Evolutionary conservation across 805 yeast genomes (phyloP).

Genomic region (Yamadazyma olivae): DNA sequence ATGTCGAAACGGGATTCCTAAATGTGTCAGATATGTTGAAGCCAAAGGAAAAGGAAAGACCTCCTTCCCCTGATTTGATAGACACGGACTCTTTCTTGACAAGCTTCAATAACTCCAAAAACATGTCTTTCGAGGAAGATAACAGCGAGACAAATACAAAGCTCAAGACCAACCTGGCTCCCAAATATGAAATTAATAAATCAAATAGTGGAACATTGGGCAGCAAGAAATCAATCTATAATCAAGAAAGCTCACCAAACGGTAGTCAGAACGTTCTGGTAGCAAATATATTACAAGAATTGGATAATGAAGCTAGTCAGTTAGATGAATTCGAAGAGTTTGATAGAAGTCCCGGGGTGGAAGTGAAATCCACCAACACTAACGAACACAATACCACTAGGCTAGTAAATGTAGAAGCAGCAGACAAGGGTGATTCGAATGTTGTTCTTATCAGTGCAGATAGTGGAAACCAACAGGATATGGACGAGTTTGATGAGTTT

Average conservation of each 20-base stretch:
- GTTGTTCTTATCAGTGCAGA: neutral
- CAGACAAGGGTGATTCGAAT: neutral
- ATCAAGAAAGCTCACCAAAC: no score
- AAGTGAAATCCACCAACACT: neutral
- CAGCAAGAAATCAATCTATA: constrained; percentile 2
- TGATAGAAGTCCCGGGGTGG: constrained; percentile 2
- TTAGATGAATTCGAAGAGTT: constrained; percentile 23
- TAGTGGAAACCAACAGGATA: neutral
- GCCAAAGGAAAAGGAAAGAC: neutral
- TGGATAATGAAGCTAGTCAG: no score
- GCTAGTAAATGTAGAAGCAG: no score
- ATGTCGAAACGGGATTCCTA: constrained; percentile 63
- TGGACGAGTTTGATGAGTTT: neutral
- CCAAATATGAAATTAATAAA: neutral
- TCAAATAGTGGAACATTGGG: neutral
- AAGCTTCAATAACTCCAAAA: neutral
- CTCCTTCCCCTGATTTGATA: constrained; percentile 12
- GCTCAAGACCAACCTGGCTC: neutral
- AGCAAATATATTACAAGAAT: no score
- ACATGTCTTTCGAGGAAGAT: neutral
- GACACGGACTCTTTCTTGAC: constrained; percentile 8
- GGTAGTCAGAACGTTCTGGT: no score
- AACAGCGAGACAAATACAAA: neutral
- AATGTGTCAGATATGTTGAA: constrained; percentile 29
- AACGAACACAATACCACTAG: constrained; percentile 10